Evolutionary conservation across 2,329 filamentous ascomycete species (phyloP), one percentile per base, ranked within the genome.

Genomic region (Thermomyces lanuginosus): DNA sequence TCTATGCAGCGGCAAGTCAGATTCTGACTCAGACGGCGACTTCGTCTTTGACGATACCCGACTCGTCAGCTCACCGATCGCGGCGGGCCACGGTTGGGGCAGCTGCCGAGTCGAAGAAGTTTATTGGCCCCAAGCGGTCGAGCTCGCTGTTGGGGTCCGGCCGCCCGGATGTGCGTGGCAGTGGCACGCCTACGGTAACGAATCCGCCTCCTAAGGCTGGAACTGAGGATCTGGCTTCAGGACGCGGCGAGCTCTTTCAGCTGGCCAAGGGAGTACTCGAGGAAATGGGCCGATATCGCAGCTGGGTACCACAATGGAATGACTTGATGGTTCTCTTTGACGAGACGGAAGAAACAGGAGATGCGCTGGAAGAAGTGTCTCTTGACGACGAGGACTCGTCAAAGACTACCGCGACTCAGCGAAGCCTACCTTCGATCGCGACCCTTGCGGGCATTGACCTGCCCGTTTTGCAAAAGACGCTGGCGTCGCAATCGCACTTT

Each of bases 191-290:
- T 24, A 20, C 15, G 13, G 13, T 9, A 74, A 72, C 34, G 43
- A 57, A 5, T 31, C 39, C 8, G 36, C 41, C 8, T 12, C 40
- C 48, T 2, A 61, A 56, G 32, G 58, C 58, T 8, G 83, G 86
- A 0, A 58, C 84, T 1, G 78, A 91, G 44, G 78, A 91, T 29
- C 60, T 95, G 13, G 80, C 84, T 18, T 79, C 80, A 22, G 72
- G 73, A 33, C 68, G 86, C 41, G 86, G 81, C 4, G 82, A 92
- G 43, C 63, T 95, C 2, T 76, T 82, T 34, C 60, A 80, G 30
- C 57, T 92, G 21, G 84, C 82, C 6, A 66, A 86, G 29, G 81
- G 79, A 35, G 68, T 89, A 4, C 60, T 95, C 0, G 76, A 86
- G 41, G 66, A 73, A 25, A 56, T 82, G 24, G 84, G 80, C 2